These are phyloP conservation scores for Cyberlindnera lachancei DNA, from an alignment of 805 yeast genomes.

Conservation along the genomic window DNA sequence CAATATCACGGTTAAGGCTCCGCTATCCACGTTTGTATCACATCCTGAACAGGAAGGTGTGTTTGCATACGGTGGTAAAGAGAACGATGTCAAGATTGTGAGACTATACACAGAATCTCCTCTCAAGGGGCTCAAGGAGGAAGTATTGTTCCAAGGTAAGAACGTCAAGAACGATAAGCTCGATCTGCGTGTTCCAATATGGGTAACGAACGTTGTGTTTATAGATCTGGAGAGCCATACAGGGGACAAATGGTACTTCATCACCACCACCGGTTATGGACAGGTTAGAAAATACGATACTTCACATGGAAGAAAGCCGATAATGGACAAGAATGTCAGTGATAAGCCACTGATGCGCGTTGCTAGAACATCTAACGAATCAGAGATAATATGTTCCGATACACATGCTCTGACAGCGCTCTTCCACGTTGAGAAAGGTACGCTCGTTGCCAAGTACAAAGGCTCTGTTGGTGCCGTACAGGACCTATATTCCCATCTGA, in stretches of 20 bases:
- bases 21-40: conserved; percentile 39
- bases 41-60: conserved; percentile 43
- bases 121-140: conserved; percentile 18
- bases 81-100: conserved; percentile 56
- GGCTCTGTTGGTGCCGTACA: conserved; percentile 72
- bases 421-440: conserved; percentile 43
- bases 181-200: conserved; percentile 75
- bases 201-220: conserved; percentile 58
- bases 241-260: conserved; percentile 38
- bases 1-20: conserved; percentile 32
- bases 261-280: conserved; percentile 69
- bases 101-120: conserved; percentile 4
- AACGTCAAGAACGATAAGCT: conserved; percentile 77
- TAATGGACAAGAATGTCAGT: conserved; percentile 43
- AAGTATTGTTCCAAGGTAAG: conserved; percentile 57
- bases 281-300: conserved; percentile 72
- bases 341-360: conserved; percentile 44
- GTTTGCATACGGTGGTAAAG: conserved; percentile 84
- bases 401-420: conserved; percentile 57
- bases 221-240: conserved; percentile 27
- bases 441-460: conserved; percentile 59
- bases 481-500: conserved; percentile 19
- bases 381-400: conserved; percentile 62
- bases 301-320: conserved; percentile 59
- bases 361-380: conserved; percentile 17